These are phyloP conservation scores for Colletotrichum zoysiae DNA, from an alignment of 2,329 filamentous ascomycete species.

Conservation along the genomic window DNA sequence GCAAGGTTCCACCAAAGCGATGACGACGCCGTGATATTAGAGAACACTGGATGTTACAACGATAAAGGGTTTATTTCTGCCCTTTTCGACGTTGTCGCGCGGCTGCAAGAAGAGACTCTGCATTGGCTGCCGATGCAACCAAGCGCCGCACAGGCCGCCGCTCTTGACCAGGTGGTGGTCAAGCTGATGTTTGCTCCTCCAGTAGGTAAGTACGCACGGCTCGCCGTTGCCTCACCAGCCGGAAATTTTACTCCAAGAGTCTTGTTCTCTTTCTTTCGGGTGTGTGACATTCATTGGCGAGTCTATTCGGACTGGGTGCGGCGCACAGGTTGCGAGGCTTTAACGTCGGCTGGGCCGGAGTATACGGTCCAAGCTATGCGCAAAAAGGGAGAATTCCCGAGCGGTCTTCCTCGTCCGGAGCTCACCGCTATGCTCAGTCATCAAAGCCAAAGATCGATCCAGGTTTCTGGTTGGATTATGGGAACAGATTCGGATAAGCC, in stretches of 20 bases:
- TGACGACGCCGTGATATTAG: not conserved
- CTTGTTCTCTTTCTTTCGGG: not conserved
- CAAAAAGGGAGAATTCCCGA: not conserved
- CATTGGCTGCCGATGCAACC: not conserved
- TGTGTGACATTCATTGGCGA: not conserved
- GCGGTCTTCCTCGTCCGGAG: not conserved
- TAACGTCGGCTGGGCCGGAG: not conserved
- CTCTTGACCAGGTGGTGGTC: not conserved
- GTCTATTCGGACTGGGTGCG: not conserved
- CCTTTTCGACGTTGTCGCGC: not conserved
- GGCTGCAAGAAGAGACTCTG: not conserved
- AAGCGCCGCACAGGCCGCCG: not conserved
- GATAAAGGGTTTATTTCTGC: not conserved
- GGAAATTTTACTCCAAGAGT: not conserved
- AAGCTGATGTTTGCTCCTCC: not conserved
- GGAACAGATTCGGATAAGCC: not conserved
- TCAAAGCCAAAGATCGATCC: not conserved
- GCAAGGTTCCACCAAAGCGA: constrained; percentile 3
- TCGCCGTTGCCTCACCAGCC: constrained; percentile 8
- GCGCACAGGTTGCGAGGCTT: not conserved
- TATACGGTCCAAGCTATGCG: not conserved
- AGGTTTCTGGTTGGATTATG: not conserved
- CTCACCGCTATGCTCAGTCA: not conserved
- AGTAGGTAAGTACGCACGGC: not conserved
- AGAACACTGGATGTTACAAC: not conserved